A percentile compares a stretch with the other conserved stretches of the same genome.
Conservation (phyloP, 1,284 basidiomycete species). For the Meripilus lineatus region DNA sequence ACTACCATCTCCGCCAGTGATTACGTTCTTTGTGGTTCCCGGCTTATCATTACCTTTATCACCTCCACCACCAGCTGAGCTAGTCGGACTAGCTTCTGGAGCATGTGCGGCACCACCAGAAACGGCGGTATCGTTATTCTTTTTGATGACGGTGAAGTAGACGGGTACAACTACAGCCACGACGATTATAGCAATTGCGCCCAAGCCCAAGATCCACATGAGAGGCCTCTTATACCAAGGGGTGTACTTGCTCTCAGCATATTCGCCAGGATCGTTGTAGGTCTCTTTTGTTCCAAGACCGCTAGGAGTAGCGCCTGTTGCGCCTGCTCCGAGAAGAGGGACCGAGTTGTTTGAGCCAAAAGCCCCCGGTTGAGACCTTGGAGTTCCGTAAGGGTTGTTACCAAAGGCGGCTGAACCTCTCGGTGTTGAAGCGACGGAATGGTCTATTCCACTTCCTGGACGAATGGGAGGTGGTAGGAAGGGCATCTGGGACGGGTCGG, state of each 20-base stretch:
- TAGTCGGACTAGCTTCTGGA: slow-evolving; percentile 12
- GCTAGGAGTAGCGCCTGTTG: not conserved
- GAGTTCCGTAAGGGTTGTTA: not conserved
- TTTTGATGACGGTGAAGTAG: slow-evolving; percentile 36
- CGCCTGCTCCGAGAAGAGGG: not conserved
- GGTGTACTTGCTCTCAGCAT: not conserved
- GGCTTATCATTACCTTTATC: not conserved
- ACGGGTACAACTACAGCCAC: slow-evolving; percentile 38
- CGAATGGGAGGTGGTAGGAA: not conserved
- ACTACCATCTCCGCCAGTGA: slow-evolving; percentile 61
- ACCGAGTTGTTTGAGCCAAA: not conserved
- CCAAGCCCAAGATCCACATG: slow-evolving; percentile 17
- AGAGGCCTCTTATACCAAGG: slow-evolving; percentile 19
- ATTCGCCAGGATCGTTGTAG: not conserved
- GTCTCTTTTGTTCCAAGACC: not conserved
- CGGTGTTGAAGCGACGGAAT: not conserved
- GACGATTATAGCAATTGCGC: slow-evolving; percentile 24
- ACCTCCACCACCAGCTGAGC: slow-evolving; percentile 10
- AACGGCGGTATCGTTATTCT: slow-evolving; percentile 17
- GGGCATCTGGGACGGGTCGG: too few relatives aligned
- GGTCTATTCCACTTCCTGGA: too few relatives aligned
- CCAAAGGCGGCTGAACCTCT: not conserved
- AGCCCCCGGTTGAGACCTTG: not conserved
- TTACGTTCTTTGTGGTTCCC: slow-evolving; percentile 13
- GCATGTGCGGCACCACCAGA: slow-evolving; percentile 10